These are phyloP conservation scores for Arachis stenosperma DNA, from an alignment of 306 rosid species.

Conservation along the genomic window DNA sequence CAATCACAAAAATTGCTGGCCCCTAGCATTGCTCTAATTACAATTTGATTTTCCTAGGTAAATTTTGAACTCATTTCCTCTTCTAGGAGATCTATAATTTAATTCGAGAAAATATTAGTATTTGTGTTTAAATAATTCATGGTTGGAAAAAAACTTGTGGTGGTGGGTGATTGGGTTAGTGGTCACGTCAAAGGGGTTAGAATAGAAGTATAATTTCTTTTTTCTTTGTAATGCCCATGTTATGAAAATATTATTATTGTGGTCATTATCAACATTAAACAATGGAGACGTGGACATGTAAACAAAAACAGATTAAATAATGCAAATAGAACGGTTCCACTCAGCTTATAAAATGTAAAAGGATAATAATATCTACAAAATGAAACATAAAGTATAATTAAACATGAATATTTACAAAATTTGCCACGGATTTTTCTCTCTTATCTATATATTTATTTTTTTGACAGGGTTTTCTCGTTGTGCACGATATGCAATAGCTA, in stretches of 20 bases:
- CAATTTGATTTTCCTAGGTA: background rate
- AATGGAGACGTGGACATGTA: background rate
- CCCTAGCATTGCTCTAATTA: no score
- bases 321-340: background rate
- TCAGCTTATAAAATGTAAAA: no score
- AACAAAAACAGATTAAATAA: background rate
- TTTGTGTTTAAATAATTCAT: no score
- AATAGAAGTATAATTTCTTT: background rate
- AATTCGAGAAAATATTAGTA: no score
- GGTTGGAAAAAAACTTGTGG: background rate
- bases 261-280: background rate
- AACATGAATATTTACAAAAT: background rate
- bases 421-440: no score
- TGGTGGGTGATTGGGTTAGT: background rate
- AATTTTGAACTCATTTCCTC: background rate
- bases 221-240: background rate
- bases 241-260: background rate
- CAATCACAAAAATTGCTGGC: no score
- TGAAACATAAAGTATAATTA: background rate
- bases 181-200: background rate
- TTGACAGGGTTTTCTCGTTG: slow-evolving; percentile 57
- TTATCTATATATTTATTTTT: no score
- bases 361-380: no score
- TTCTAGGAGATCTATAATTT: no score
- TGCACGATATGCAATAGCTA: slow-evolving; percentile 52